Evolutionary conservation across 441 rosid genomes (phyloP), one percentile per base, ranked within the genome.

Genomic region (Euphorbia celastroides): DNA sequence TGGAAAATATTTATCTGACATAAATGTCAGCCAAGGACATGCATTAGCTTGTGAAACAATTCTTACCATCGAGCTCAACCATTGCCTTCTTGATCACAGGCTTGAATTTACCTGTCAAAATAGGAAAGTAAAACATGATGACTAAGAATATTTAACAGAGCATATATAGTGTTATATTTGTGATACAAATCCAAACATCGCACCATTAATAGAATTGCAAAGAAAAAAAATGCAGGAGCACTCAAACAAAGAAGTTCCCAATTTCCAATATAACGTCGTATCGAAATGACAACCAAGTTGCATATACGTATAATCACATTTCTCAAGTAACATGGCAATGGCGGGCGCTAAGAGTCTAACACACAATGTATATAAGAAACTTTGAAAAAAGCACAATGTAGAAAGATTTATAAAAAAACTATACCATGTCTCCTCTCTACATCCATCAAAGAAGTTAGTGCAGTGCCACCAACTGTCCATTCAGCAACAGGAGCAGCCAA

Each of bases 81-180:
- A 94, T 94, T 65, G 99, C 98, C 84, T 94, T 94, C 91, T 94
- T 94, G 75, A 94, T 92, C 78, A 94, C 98, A 57, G 96, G 98
- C 84, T 94, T 94, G 79, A 79, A 88, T 71, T 88, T 94, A 54
- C 99, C 97, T 93, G 76, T 58, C 70, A 78, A 56, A 38, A 41
- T 16, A 12, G 36, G 41, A 32, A 60, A 14, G 20, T 16, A 51
- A 14, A 22, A 4, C 34, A 14, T 56, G 25, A 11, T 56, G 13
- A 38, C 44, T 5, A 1, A 14, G 44, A n/a, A n/a, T n/a, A n/a
- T n/a, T n/a, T n/a, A n/a, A n/a, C n/a, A n/a, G n/a, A n/a, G n/a
- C n/a, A 50, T 50, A 17, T 46, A 3, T 17, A 46, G 16, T 6
- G 16, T 2, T 14, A 17, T 46, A 46, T 46, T n/a, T n/a, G n/a